Conservation (phyloP, 2,329 filamentous ascomycete species). For the Botrytis aclada region DNA sequence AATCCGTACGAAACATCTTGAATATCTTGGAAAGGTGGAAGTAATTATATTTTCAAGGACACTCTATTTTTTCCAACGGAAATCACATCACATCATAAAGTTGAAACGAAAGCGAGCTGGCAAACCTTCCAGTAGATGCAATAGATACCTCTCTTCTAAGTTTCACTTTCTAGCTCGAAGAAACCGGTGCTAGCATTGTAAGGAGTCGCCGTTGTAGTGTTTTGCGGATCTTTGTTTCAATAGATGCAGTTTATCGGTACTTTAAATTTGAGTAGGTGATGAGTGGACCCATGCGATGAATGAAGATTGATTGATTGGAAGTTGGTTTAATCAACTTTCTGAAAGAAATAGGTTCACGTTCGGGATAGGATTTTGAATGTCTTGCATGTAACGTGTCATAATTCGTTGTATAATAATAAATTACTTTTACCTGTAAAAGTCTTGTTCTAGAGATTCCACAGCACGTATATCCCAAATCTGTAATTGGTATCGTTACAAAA, state of each 20-base stretch:
- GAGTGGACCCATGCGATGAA: too few relatives aligned
- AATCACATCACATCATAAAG: too few relatives aligned
- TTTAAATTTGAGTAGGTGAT: not conserved
- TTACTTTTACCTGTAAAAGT: not conserved
- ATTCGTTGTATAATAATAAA: not conserved
- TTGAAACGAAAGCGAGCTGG: too few relatives aligned
- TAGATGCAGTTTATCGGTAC: not conserved
- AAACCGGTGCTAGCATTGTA: not conserved
- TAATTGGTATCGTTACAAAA: not conserved
- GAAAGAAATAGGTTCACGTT: not conserved
- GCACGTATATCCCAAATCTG: not conserved
- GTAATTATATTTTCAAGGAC: too few relatives aligned
- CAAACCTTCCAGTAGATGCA: fast-evolving
- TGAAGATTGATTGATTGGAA: not conserved
- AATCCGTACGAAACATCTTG: too few relatives aligned
- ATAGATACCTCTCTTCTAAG: too few relatives aligned
- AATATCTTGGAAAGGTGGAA: too few relatives aligned
- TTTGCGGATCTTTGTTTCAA: not conserved
- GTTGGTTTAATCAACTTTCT: fast-evolving
- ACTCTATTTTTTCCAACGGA: too few relatives aligned
- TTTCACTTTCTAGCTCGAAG: too few relatives aligned
- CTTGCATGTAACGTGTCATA: fast-evolving
- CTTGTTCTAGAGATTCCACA: not conserved
- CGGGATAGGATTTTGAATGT: fast-evolving
- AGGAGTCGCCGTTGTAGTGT: not conserved